Percentiles rank a stretch among this genome's conserved stretches.
Evolutionary conservation across 2,329 filamentous ascomycete species (phyloP).

Genomic region (Ustilaginoidea virens): DNA sequence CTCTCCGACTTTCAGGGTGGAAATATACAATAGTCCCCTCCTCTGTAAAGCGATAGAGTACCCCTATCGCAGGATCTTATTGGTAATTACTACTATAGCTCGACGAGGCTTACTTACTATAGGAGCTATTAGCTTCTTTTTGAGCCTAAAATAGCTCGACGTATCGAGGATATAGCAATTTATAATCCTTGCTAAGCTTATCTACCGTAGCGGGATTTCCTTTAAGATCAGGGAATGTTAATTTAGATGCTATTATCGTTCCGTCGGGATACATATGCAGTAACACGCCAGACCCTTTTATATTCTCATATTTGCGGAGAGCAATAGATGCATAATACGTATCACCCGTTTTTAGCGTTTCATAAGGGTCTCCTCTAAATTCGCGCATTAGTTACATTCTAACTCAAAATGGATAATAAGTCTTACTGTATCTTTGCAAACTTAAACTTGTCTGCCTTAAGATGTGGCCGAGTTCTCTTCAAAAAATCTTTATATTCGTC

Average conservation of each 20-base stretch:
- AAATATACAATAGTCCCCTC: background rate
- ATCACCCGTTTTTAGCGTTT: background rate
- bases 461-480: background rate
- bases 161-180: background rate
- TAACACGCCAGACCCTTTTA: background rate
- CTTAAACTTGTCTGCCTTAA: background rate
- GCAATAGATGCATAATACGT: background rate
- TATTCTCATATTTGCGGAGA: background rate
- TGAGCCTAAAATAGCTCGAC: background rate
- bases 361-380: background rate
- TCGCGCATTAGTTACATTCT: background rate
- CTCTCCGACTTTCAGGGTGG: background rate
- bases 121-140: background rate
- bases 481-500: background rate
- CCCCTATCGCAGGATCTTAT: background rate
- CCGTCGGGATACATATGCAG: conserved; percentile 1
- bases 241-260: background rate
- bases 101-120: too few species aligned
- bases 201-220: background rate
- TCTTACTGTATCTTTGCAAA: background rate
- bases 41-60: background rate
- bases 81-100: background rate
- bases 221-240: background rate
- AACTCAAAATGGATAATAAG: background rate
- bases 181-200: background rate